Base-by-base conservation (phyloP, 1,284 basidiomycete species). In the Moesziomyces aphidis region DNA sequence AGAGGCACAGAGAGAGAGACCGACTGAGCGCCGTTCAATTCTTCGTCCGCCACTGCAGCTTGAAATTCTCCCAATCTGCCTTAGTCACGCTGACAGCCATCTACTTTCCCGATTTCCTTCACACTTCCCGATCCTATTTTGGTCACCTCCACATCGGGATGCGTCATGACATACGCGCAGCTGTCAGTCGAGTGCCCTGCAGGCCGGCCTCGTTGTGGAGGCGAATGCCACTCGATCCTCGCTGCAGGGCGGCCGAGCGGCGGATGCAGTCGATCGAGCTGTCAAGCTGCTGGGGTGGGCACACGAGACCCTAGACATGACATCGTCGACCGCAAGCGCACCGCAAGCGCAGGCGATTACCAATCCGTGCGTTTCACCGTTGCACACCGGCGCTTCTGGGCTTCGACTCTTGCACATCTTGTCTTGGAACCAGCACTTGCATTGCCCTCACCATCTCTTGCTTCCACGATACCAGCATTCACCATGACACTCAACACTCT, bases 141-240 rank as follows among this genome's bases (percentile, higher is more conserved):
- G n/a, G n/a, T n/a, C n/a, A n/a, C n/a, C 31, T 31, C 31, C 31
- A 31, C 31, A 64, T 71, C 68, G 68, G 68, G 68, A 64, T 57
- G 68, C 68, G 58, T 39, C 58, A 71, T 71, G 68, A 71, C 68
- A 61, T 64, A 57, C 11, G 50, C 44, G 31, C 9, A 10, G 50
- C 49, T 51, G 57, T 52, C 50, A 59, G 39, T 26, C 7, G 24
- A 26, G 24, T 6, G 7, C 24, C 24, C 5, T 26, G 24, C 24
- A 26, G 24, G 5, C 24, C 24, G 7, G 24, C 24, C 31, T 31
- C 31, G 31, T 31, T 31, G 31, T 28, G 34, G 34, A 47, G 54
- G 44, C 54, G 22, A 43, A 23, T 31, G 21, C n/a, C 28, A 21
- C 46, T 49, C 52, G 59, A 61, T 61, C 31, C 47, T 36, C 21